These are phyloP conservation scores for Blastobotrys illinoisensis DNA, from an alignment of 1,139 yeast species.

Conservation along the genomic window DNA sequence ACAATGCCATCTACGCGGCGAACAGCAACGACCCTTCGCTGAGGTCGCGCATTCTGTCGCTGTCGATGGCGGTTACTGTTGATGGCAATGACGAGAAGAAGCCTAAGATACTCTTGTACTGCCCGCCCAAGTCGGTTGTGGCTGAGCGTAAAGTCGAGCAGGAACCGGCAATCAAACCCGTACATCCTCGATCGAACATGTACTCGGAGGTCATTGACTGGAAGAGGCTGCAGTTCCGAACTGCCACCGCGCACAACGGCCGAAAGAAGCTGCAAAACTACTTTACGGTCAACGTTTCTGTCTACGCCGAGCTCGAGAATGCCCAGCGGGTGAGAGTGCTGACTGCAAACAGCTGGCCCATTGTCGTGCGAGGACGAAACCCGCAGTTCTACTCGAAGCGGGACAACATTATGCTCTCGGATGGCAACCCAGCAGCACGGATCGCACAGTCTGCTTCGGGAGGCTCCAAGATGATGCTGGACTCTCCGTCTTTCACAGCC, in stretches of 20 bases:
- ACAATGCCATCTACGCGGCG: constrained; percentile 27
- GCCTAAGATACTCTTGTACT: constrained; percentile 24
- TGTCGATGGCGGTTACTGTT: constrained; percentile 27
- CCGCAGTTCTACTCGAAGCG: constrained; percentile 58
- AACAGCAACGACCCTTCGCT: constrained; percentile 18
- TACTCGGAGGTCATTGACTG: constrained; percentile 33
- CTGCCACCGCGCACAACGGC: constrained; percentile 63
- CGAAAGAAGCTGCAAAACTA: constrained; percentile 53
- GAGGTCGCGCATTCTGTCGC: constrained; percentile 25
- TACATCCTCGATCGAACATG: constrained; percentile 25
- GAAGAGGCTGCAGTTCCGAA: constrained; percentile 47
- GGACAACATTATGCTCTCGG: constrained; percentile 39
- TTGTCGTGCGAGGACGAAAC: constrained; percentile 61
- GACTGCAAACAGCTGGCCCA: constrained; percentile 39
- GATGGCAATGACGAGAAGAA: constrained; percentile 24
- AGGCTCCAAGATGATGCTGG: not conserved
- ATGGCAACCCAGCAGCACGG: constrained; percentile 8
- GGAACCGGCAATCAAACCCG: constrained; percentile 26
- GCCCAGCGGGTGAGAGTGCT: constrained; percentile 26
- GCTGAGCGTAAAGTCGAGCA: constrained; percentile 17
- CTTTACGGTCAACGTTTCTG: constrained; percentile 44
- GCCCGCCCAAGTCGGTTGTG: constrained; percentile 23
- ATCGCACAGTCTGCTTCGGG: not conserved
- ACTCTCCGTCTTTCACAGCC: not conserved
- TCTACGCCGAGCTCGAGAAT: constrained; percentile 36